Evolutionary conservation across 2,329 filamentous ascomycete genomes (phyloP), one percentile per base, ranked within the genome.

Genomic region (Claviceps quebecensis): DNA sequence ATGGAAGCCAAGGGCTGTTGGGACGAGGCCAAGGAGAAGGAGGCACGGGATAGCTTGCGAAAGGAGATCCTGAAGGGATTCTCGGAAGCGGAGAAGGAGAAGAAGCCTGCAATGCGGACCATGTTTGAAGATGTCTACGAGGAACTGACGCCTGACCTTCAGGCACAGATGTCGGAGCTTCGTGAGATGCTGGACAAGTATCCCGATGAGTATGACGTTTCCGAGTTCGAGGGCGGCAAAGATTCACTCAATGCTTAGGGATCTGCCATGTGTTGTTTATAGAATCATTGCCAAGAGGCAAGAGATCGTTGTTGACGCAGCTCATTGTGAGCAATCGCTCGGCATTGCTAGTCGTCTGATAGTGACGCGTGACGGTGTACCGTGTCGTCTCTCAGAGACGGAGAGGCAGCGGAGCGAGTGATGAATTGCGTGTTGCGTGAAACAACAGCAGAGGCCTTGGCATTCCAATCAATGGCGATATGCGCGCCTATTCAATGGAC

Each of bases 61-160:
- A 87, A 86, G 61, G 84, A 89, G 29, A 78, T 97, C 0, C 67
- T 98, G 48, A 81, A 81, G 59, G 90, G 88, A 0, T 97, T 98
- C 67, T 80, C 83, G 13, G 81, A 85, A 55, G 93, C 86, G 0
- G 87, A 94, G 69, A 81, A 80, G 65, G 82, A 85, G 67, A 88
- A 86, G 76, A 88, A 87, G 65, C 86, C 86, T 1, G 73, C 81
- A 2, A 73, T 94, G 37, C 72, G 78, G 46, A 65, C 75, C 52
- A 81, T 89, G 72, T 97, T 97, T 66, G 81, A 86, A 58, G 93
- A 93, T 65, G 78, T 97, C 1, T 98, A 96, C 67, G 88, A 93
- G 65, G 79, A 88, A 45, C 59, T 96, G 58, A 96, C 89, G 0
- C 83, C 86, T 46, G 89, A 95, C 59, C 72, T 86, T 54, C 77